These are phyloP conservation scores for Aspergillus sojae DNA, from an alignment of 2,329 filamentous ascomycete species.

Conservation along the genomic window DNA sequence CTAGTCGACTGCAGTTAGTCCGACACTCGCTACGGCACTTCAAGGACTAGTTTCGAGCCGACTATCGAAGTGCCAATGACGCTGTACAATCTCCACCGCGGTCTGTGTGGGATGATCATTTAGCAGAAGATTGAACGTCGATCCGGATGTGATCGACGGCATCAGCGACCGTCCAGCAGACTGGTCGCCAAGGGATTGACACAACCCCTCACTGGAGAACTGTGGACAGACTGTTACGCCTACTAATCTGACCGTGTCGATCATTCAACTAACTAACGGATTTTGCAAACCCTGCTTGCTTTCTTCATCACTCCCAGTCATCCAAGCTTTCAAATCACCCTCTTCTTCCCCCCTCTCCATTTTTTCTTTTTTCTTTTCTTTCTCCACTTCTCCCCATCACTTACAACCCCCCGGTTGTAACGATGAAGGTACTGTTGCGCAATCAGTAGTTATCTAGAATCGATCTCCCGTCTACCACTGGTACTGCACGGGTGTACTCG, in stretches of 20 bases:
- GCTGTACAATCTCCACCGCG: too few species aligned
- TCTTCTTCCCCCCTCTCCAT: background rate
- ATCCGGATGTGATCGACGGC: background rate
- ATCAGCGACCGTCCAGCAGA: background rate
- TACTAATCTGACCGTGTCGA: slow-evolving; percentile 4
- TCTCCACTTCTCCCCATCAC: background rate
- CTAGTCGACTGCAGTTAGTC: background rate
- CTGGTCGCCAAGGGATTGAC: slow-evolving; percentile 5
- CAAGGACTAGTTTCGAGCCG: too few species aligned
- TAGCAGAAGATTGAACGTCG: background rate
- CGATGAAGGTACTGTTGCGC: background rate
- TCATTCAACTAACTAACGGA: slow-evolving; percentile 2
- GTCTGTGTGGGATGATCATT: background rate
- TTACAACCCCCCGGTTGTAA: background rate
- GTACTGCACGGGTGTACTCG: background rate
- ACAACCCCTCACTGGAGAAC: slow-evolving; percentile 7
- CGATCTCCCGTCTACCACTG: background rate
- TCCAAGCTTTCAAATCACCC: background rate
- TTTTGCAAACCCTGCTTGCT: slow-evolving; percentile 6
- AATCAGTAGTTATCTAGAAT: background rate
- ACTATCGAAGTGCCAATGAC: too few species aligned
- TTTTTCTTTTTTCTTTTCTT: too few species aligned
- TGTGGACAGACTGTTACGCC: background rate
- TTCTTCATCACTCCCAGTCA: background rate
- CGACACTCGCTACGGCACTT: background rate